A percentile compares a stretch with the other conserved stretches of the same genome.
Evolutionary conservation across 2,329 filamentous ascomycete genomes (phyloP).

Genomic region (Aspergillus brasiliensis): DNA sequence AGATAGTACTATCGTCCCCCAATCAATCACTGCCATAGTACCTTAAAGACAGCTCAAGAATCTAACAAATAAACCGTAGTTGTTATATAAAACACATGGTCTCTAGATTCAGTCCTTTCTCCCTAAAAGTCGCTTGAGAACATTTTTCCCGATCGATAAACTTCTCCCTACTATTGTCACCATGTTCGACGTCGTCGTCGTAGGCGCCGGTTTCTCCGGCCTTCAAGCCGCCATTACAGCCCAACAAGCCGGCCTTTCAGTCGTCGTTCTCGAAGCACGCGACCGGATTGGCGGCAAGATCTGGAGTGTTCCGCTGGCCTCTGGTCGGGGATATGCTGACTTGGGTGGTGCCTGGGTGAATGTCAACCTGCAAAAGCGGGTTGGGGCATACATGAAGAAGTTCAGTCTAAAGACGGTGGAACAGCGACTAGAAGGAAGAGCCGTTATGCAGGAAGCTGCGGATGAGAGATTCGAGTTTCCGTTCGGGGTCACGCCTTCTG

Average conservation of each 20-base stretch:
- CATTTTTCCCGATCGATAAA: too few species aligned
- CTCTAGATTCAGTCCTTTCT: too few species aligned
- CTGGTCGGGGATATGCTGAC: slow-evolving; percentile 41
- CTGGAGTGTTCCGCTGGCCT: slow-evolving; percentile 33
- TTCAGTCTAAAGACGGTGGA: slow-evolving; percentile 33
- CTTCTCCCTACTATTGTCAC: not conserved
- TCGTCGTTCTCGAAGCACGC: slow-evolving; percentile 44
- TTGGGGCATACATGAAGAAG: slow-evolving; percentile 30
- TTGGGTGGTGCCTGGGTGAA: slow-evolving; percentile 64
- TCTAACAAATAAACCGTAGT: too few species aligned
- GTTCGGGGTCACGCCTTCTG: slow-evolving; percentile 33
- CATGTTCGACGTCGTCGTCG: slow-evolving; percentile 31
- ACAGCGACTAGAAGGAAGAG: slow-evolving; percentile 34
- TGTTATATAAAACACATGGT: too few species aligned
- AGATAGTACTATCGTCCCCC: too few species aligned
- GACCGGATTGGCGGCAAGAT: slow-evolving; percentile 49
- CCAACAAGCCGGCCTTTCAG: slow-evolving; percentile 34
- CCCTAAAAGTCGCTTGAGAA: too few species aligned
- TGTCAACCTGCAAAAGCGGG: slow-evolving; percentile 43
- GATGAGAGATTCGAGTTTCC: slow-evolving; percentile 26
- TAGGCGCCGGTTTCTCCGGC: slow-evolving; percentile 43
- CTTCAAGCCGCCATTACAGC: slow-evolving; percentile 38
- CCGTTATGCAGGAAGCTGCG: slow-evolving; percentile 31
- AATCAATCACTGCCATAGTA: too few species aligned
- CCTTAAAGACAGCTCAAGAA: too few species aligned